These are phyloP conservation scores for Neurospora tetrasperma DNA, from an alignment of 495 filamentous ascomycete species.

Conservation along the genomic window DNA sequence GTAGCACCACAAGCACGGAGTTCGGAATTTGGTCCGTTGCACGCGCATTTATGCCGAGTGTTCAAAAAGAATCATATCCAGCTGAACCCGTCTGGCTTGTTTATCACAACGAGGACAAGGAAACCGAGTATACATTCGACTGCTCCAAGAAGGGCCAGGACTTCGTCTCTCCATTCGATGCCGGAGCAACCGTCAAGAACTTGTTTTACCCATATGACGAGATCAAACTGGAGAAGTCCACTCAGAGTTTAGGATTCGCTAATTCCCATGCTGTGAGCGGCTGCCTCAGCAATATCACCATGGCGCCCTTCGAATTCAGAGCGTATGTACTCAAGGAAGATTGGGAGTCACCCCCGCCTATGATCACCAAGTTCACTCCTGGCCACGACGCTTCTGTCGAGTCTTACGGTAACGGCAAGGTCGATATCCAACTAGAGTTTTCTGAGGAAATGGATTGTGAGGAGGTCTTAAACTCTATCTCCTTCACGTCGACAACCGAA, in stretches of 20 bases:
- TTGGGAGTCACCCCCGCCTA: constrained; percentile 44
- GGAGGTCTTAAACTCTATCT: constrained; percentile 36
- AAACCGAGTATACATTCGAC: constrained; percentile 51
- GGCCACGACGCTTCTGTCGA: constrained; percentile 51
- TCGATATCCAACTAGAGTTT: constrained; percentile 51
- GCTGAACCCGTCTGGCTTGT: constrained; percentile 51
- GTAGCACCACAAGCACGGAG: constrained; percentile 46
- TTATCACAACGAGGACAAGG: constrained; percentile 52
- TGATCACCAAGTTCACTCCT: constrained; percentile 53
- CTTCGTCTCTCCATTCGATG: constrained; percentile 48
- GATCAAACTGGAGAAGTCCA: constrained; percentile 32
- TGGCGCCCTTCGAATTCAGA: constrained; percentile 49
- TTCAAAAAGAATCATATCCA: constrained; percentile 57
- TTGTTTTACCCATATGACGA: constrained; percentile 61
- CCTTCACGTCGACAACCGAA: constrained; percentile 46
- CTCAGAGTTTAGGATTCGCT: constrained; percentile 8
- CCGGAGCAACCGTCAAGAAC: constrained; percentile 50
- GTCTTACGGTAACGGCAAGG: constrained; percentile 21
- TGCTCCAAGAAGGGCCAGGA: constrained; percentile 35
- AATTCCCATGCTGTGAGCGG: constrained; percentile 31
- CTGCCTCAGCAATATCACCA: constrained; percentile 43
- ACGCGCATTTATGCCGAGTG: constrained; percentile 14
- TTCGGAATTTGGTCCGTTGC: constrained; percentile 49
- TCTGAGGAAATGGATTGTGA: constrained; percentile 56
- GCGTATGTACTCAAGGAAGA: constrained; percentile 52